Percentiles rank a stretch among this genome's conserved stretches.
Conservation (phyloP, 495 filamentous ascomycete genomes). For the Talaromyces borbonicus region DNA sequence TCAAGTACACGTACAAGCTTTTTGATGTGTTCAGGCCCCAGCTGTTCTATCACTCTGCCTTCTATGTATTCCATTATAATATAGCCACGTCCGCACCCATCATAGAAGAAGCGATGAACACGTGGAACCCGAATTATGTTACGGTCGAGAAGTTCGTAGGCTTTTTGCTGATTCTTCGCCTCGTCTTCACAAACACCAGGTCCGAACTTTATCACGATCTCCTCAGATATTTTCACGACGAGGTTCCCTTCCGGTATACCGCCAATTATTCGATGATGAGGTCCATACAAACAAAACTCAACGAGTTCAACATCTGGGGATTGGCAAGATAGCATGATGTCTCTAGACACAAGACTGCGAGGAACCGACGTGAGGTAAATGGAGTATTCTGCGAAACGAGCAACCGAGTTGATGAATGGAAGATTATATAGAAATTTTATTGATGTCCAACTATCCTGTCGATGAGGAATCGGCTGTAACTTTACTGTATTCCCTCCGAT, state of each 20-base stretch:
- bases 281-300: not conserved
- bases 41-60: slow-evolving; percentile 16
- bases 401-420: no score
- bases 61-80: slow-evolving; percentile 26
- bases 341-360: not conserved
- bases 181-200: slow-evolving; percentile 13
- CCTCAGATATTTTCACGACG: not conserved
- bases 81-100: slow-evolving; percentile 17
- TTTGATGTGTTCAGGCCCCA: slow-evolving; percentile 13
- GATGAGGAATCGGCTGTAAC: no score
- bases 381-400: no score
- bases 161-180: slow-evolving; percentile 19
- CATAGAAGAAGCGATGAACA: slow-evolving; percentile 20
- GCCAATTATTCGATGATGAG: not conserved
- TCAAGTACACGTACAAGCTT: slow-evolving; percentile 14
- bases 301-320: not conserved
- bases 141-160: slow-evolving; percentile 19
- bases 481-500: no score
- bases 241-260: not conserved
- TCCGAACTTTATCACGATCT: not conserved
- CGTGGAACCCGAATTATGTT: slow-evolving; percentile 21
- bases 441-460: no score
- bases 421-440: no score
- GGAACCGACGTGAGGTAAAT: not conserved
- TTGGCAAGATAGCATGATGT: not conserved